These are phyloP conservation scores for Talaromyces funiculosus DNA, from an alignment of 2,329 filamentous ascomycete species.

Conservation along the genomic window DNA sequence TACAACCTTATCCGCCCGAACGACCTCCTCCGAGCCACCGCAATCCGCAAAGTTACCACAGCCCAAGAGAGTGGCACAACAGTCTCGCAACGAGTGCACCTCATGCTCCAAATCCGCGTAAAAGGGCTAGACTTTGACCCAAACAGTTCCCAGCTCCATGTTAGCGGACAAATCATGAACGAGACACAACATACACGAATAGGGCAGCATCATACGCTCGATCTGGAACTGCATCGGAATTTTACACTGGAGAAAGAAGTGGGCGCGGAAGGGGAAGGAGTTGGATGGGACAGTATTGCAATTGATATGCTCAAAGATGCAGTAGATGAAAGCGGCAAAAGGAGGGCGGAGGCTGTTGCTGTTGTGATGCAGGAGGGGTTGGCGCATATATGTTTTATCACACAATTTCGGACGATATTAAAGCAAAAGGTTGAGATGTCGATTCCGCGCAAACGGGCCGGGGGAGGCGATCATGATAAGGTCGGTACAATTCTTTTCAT, in stretches of 20 bases:
- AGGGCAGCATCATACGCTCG: constrained; percentile 65
- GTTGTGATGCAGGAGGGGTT: constrained; percentile 82
- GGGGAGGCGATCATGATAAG: constrained; percentile 47
- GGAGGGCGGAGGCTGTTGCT: constrained; percentile 76
- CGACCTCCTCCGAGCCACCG: constrained; percentile 61
- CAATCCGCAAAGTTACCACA: constrained; percentile 61
- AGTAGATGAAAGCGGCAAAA: constrained; percentile 61
- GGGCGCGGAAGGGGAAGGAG: constrained; percentile 39
- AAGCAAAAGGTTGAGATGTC: constrained; percentile 46
- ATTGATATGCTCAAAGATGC: constrained; percentile 72
- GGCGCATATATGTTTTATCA: constrained; percentile 48
- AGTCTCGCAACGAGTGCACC: constrained; percentile 58
- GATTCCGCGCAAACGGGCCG: constrained; percentile 43
- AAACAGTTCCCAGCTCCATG: constrained; percentile 62
- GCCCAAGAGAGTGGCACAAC: constrained; percentile 56
- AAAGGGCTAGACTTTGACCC: constrained; percentile 65
- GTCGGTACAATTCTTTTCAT: constrained; percentile 19
- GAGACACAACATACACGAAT: constrained; percentile 64
- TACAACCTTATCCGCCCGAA: constrained; percentile 65
- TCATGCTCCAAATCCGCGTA: constrained; percentile 60
- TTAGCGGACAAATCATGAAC: constrained; percentile 58
- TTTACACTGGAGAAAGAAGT: constrained; percentile 81
- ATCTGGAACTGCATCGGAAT: constrained; percentile 79
- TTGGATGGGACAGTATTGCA: constrained; percentile 85
- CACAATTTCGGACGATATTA: constrained; percentile 45